Evolutionary conservation across 1,139 yeast genomes (phyloP).

Genomic region (Yamadazyma triangularis): DNA sequence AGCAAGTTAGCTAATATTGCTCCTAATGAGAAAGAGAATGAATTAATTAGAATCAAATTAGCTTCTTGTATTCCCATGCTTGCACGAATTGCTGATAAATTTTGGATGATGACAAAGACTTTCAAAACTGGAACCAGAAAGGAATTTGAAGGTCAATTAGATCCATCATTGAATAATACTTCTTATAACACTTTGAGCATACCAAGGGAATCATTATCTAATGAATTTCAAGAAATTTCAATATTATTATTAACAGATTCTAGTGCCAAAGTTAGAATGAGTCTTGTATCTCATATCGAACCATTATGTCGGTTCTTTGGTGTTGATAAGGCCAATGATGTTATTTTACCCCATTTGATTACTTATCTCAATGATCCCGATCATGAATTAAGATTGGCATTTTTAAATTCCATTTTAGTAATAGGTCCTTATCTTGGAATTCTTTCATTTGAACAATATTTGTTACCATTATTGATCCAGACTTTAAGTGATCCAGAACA

Average conservation of each 20-base stretch:
- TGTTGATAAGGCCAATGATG: conserved; percentile 80
- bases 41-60: conserved; percentile 55
- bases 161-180: conserved; percentile 6
- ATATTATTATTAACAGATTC: conserved; percentile 66
- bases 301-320: conserved; percentile 84
- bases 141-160: background rate
- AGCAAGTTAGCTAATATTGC: conserved; percentile 29
- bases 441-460: conserved; percentile 78
- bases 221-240: conserved; percentile 60
- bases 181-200: conserved; percentile 10
- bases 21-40: conserved; percentile 14
- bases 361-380: conserved; percentile 84
- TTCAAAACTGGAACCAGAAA: conserved; percentile 24
- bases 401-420: conserved; percentile 72
- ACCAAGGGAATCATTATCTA: conserved; percentile 26
- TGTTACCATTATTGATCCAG: conserved; percentile 78
- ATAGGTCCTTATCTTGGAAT: conserved; percentile 80
- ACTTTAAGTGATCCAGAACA: conserved; percentile 83
- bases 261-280: conserved; percentile 60
- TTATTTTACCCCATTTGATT: conserved; percentile 82
- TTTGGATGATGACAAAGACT: conserved; percentile 62
- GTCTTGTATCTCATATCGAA: conserved; percentile 62
- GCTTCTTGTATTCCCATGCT: conserved; percentile 72
- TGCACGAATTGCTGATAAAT: conserved; percentile 58
- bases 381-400: conserved; percentile 60